Conservation (phyloP, 73 alveolate species). For the Paramecium pentaurelia region DNA sequence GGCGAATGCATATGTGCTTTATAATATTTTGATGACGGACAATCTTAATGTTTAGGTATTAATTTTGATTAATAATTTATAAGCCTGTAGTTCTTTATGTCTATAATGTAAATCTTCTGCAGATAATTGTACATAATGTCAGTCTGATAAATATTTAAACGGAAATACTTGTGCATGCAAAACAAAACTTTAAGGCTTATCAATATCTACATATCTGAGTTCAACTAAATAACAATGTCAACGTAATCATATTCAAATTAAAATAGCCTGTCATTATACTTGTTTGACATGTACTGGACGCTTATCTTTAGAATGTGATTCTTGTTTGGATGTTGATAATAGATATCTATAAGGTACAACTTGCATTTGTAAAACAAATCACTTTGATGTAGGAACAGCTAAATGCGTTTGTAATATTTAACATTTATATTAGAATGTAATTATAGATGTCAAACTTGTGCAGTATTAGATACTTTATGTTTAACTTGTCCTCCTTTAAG, state of each 20-base stretch:
- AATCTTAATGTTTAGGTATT: not conserved
- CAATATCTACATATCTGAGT: not conserved
- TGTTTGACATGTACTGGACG: not conserved
- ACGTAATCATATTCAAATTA: not conserved
- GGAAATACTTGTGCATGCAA: not conserved
- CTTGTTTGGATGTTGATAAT: not conserved
- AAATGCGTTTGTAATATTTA: not conserved
- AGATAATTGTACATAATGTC: not conserved
- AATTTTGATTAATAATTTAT: not conserved
- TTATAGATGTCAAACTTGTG: not conserved
- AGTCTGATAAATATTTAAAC: not conserved
- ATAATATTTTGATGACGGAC: not conserved
- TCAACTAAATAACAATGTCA: not conserved
- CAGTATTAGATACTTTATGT: not conserved
- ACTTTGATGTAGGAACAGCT: not conserved
- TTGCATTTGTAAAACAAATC: not conserved
- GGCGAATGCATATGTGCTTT: not conserved
- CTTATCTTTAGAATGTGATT: not conserved
- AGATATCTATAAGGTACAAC: not conserved
- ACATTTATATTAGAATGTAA: not conserved
- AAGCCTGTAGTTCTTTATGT: not conserved
- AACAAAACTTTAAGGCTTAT: not conserved
- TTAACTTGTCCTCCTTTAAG: not conserved
- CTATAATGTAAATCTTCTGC: not conserved
- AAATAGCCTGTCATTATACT: not conserved